phyloP scores from a whole-genome alignment of 2,329 filamentous ascomycete genomes.

The Lasiodiplodia theobromae region DNA sequence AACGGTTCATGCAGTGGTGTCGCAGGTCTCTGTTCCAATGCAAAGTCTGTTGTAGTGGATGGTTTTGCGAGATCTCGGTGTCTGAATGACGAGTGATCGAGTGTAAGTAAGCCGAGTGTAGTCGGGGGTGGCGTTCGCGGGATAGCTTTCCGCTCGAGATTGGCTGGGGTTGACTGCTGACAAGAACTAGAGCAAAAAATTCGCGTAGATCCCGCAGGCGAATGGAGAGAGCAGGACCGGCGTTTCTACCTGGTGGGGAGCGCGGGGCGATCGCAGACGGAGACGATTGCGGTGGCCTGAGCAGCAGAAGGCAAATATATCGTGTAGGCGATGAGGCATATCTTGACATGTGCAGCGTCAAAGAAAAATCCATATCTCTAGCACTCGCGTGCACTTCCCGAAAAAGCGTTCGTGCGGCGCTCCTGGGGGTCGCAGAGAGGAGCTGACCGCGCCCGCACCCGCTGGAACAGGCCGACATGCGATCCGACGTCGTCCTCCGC shows the following conservation, averaged over 20 bases:
- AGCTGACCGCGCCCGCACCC: conserved; percentile 6
- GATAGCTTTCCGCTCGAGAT: conserved; percentile 13
- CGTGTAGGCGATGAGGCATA: neutral
- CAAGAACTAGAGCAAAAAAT: conserved; percentile 16
- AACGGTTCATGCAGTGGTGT: conserved; percentile 2
- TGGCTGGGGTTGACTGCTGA: conserved; percentile 14
- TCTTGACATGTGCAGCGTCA: neutral
- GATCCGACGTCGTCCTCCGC: conserved; percentile 21
- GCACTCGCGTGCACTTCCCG: conserved; percentile 19
- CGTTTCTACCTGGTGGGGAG: neutral
- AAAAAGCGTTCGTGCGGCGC: neutral
- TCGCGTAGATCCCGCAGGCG: conserved; percentile 17
- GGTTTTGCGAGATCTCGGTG: neutral
- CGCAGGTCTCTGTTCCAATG: neutral
- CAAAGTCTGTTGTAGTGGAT: neutral
- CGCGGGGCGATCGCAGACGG: neutral
- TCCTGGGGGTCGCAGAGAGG: conserved; percentile 4
- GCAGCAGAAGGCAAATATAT: neutral
- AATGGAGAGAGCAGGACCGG: neutral
- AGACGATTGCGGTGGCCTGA: neutral
- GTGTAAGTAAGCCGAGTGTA: conserved; percentile 1
- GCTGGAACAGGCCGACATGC: conserved; percentile 24
- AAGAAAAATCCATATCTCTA: conserved; percentile 20
- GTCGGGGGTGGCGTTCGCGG: conserved; percentile 5
- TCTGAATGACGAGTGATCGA: neutral